Evolutionary conservation across 192 early-diverging fungal genomes (phyloP), one percentile per base, ranked within the genome.

Genomic region (Spinellus fusiger): DNA sequence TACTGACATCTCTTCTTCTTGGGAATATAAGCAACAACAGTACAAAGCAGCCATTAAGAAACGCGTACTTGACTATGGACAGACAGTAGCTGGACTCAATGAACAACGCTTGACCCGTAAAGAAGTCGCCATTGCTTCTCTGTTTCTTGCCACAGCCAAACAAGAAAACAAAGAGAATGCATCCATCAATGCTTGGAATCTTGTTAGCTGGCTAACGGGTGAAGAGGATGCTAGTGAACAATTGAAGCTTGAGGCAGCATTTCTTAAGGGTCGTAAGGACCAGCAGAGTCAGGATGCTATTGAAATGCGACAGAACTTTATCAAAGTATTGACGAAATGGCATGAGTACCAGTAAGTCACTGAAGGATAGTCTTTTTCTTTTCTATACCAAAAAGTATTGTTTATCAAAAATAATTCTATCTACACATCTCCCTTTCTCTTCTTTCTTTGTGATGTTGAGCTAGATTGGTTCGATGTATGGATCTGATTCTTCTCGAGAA

Each of bases 401-500:
- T 44, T 3, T 44, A n/a, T 3, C 1, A 26, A 49, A 7, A 18
- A 12, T 28, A 18, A 44, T 29, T 10, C 31, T 26, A 13, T 69
- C 4, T 48, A 29, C 16, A 29, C 6, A 23, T 40, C 22, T 33
- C 6, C 2, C 22, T 35, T 27, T 57, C 46, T 23, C 5, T 47
- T 37, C 25, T 23, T 60, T 44, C n/a, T n/a, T n/a, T n/a, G n/a
- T n/a, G n/a, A 12, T 44, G 3, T 3, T 12, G 18, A 44, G 3
- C 18, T 20, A 59, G 70, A 26, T 83, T 76, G 60, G 40, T 44
- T 44, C 40, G 40, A 2, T 73, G 74, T 46, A 55, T 87, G 9
- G 78, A 85, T 12, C 64, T 74, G 6, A 63, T 73, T 5, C 62
- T 92, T 1, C 62, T 76, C 5, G 74, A 84, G 54, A 80, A 87